phyloP scores from a whole-genome alignment of 768 basidiomycete genomes.

The Roridomyces roridus region DNA sequence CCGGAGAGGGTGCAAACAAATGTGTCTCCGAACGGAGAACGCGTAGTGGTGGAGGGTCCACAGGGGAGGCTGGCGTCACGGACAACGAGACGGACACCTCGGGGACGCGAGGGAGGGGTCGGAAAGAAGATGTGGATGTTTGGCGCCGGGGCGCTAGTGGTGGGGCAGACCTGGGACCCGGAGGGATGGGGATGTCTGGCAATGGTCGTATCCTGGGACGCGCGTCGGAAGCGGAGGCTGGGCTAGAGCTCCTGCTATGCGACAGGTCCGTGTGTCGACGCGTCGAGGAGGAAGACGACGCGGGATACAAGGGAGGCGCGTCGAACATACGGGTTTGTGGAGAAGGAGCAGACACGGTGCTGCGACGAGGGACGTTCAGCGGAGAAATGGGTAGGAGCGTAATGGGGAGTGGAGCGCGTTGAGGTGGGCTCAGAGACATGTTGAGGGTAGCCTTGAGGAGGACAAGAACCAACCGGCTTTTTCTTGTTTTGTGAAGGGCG shows the following conservation, averaged over 20 bases:
- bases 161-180: conserved; percentile 8
- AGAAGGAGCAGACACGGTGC: background rate
- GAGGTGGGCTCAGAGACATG: background rate
- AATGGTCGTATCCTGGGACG: conserved; percentile 20
- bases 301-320: background rate
- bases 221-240: conserved; percentile 1
- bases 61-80: conserved; percentile 11
- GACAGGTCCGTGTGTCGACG: background rate
- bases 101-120: conserved; percentile 20
- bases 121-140: conserved; percentile 1
- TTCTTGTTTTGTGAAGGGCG: background rate
- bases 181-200: conserved; percentile 16
- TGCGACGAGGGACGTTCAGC: conserved; percentile 9
- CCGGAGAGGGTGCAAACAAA: background rate
- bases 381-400: conserved; percentile 1
- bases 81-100: conserved; percentile 2
- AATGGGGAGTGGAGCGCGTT: background rate
- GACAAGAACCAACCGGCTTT: background rate
- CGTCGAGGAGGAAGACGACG: conserved; percentile 2
- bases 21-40: background rate
- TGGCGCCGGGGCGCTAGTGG: conserved; percentile 7
- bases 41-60: background rate
- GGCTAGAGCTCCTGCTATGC: background rate
- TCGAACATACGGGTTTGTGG: background rate
- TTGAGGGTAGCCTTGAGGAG: too few species aligned